phyloP scores from a whole-genome alignment of 1,284 basidiomycete species.

The Prillingera fragicola region DNA sequence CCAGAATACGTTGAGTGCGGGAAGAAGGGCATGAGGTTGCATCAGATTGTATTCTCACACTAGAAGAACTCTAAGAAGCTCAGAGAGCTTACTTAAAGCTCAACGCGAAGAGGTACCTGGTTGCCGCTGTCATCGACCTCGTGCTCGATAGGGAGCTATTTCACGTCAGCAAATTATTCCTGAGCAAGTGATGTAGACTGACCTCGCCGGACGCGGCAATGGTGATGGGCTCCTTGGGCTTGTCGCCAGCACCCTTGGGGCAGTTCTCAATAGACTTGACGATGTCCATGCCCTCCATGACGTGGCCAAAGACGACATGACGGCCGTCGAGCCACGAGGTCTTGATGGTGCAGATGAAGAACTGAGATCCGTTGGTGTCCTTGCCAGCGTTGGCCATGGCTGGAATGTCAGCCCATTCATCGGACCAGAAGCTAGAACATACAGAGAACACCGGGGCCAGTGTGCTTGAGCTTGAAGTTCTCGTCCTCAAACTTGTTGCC shows the following conservation, averaged over 20 bases:
- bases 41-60: constrained; percentile 18
- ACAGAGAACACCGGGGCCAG: constrained; percentile 70
- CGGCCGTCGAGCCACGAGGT: constrained; percentile 59
- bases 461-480: constrained; percentile 89
- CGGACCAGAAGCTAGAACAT: constrained; percentile 3
- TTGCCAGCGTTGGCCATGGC: constrained; percentile 81
- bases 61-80: too few species aligned
- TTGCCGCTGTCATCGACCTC: constrained; percentile 63
- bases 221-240: constrained; percentile 63
- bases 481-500: constrained; percentile 59
- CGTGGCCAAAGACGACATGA: constrained; percentile 77
- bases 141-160: constrained; percentile 60
- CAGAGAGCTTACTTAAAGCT: constrained; percentile 72
- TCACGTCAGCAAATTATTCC: constrained; percentile 2
- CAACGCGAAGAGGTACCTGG: constrained; percentile 83
- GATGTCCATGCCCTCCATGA: constrained; percentile 84
- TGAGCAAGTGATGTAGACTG: constrained; percentile 17
- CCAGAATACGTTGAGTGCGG: not conserved
- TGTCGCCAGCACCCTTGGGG: constrained; percentile 64
- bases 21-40: constrained; percentile 8
- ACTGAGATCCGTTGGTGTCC: constrained; percentile 49
- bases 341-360: constrained; percentile 70
- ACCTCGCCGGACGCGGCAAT: constrained; percentile 82
- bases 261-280: constrained; percentile 63
- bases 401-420: constrained; percentile 19